Percentiles rank a stretch among this genome's conserved stretches.
phyloP scores from a whole-genome alignment of 352 stramenopile species.

The Pythium vanterpoolii region DNA sequence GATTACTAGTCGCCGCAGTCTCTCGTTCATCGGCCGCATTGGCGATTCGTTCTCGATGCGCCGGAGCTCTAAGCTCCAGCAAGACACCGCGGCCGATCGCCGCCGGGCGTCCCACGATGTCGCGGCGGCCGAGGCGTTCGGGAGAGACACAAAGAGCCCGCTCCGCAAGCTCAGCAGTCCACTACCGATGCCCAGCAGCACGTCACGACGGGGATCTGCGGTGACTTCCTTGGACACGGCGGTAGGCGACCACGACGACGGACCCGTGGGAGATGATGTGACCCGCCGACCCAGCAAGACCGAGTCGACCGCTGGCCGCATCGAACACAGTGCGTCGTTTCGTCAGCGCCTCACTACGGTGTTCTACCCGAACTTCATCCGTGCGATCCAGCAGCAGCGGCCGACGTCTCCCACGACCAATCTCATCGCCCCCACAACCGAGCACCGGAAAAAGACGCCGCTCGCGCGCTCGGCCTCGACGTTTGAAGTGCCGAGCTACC shows the following conservation, averaged over 20 bases:
- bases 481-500: slow-evolving; percentile 66
- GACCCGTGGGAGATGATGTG: neutral
- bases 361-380: slow-evolving; percentile 12
- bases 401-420: neutral
- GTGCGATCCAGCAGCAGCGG: slow-evolving; percentile 7
- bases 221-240: neutral
- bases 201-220: slow-evolving; percentile 13
- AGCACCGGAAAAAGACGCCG: neutral
- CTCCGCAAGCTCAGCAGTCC: slow-evolving; percentile 20
- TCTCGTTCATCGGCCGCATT: slow-evolving; percentile 14
- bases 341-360: slow-evolving; percentile 15
- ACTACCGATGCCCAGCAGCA: slow-evolving; percentile 12
- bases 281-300: slow-evolving; percentile 8
- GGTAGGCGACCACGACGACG: neutral
- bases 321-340: slow-evolving; percentile 14
- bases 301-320: neutral
- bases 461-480: slow-evolving; percentile 28
- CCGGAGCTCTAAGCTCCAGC: slow-evolving; percentile 6
- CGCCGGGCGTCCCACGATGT: slow-evolving; percentile 3
- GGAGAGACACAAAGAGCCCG: neutral
- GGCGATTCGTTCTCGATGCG: slow-evolving; percentile 13
- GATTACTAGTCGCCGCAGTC: too few relatives aligned
- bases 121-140: neutral
- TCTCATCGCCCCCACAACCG: neutral
- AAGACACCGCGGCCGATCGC: neutral